These are phyloP conservation scores for Colletotrichum shisoi DNA, from an alignment of 2,329 filamentous ascomycete species.

Conservation along the genomic window DNA sequence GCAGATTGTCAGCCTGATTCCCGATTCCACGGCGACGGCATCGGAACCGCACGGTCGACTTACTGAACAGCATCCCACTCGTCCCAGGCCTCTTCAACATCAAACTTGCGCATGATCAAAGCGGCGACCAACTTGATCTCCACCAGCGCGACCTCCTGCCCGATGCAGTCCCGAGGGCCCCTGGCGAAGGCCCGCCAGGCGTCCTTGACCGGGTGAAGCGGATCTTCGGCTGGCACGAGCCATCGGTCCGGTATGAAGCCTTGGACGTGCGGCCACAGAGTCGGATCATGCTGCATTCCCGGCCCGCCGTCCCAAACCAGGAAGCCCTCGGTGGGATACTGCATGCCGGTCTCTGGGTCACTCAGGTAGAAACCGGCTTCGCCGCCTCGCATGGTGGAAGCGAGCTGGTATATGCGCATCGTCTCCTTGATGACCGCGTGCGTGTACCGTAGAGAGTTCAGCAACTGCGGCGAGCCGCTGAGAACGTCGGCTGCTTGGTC, in stretches of 20 bases:
- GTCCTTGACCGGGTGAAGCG: conserved; percentile 42
- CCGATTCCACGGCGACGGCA: not conserved
- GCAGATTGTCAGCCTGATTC: not conserved
- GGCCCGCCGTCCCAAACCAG: conserved; percentile 52
- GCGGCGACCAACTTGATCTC: conserved; percentile 54
- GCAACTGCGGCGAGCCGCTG: conserved; percentile 40
- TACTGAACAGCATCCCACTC: conserved; percentile 52
- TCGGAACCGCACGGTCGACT: conserved; percentile 39
- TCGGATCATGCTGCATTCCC: conserved; percentile 48
- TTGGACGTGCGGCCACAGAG: conserved; percentile 46
- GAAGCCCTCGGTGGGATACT: conserved; percentile 55
- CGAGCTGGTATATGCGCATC: conserved; percentile 47
- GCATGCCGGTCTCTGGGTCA: conserved; percentile 53
- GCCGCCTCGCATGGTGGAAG: conserved; percentile 42
- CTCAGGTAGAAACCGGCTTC: conserved; percentile 50
- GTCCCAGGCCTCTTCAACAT: conserved; percentile 43
- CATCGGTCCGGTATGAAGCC: conserved; percentile 51
- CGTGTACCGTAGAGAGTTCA: conserved; percentile 50
- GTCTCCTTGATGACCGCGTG: conserved; percentile 51
- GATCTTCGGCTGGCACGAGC: conserved; percentile 40
- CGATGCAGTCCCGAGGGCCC: conserved; percentile 64
- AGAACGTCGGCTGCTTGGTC: conserved; percentile 41
- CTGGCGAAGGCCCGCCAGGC: conserved; percentile 63
- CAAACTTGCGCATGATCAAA: conserved; percentile 27
- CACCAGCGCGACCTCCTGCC: conserved; percentile 63